Percentiles rank a stretch among this genome's conserved stretches.
phyloP scores from a whole-genome alignment of 345 rosid genomes.

The Populus tremula region DNA sequence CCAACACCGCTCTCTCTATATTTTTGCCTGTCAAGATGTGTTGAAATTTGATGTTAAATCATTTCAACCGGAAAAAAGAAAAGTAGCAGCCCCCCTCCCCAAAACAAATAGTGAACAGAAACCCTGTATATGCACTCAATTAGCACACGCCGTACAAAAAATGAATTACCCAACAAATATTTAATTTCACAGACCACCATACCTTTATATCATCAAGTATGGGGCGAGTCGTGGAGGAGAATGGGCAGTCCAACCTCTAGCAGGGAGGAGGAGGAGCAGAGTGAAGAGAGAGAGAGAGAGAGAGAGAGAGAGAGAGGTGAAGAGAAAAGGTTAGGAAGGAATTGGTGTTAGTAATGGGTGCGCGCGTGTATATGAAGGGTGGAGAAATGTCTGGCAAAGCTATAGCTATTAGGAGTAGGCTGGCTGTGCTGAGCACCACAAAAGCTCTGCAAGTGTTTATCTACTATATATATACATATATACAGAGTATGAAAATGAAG shows the following conservation, averaged over 20 bases:
- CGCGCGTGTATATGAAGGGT: background rate
- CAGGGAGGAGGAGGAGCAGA: background rate
- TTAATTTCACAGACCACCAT: slow-evolving; percentile 9
- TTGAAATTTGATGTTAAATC: background rate
- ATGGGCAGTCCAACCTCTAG: background rate
- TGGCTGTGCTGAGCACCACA: background rate
- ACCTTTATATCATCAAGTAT: slow-evolving; percentile 11
- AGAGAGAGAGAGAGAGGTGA: background rate
- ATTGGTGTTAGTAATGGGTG: too few relatives aligned
- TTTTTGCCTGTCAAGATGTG: slow-evolving; percentile 3
- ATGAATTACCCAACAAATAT: background rate
- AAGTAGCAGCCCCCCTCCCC: background rate
- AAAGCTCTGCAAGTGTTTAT: background rate
- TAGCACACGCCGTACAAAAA: background rate
- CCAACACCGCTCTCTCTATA: too few relatives aligned
- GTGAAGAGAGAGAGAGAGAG: background rate
- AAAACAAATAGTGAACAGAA: background rate
- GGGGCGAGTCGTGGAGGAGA: slow-evolving; percentile 11
- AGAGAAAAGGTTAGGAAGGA: background rate
- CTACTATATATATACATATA: background rate
- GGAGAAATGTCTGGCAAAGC: background rate
- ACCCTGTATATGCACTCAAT: too few relatives aligned
- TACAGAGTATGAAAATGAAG: background rate
- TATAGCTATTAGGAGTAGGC: background rate
- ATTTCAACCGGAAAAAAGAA: background rate